Evolutionary conservation across 768 basidiomycete genomes (phyloP).

Genomic region (Favolaschia claudopus): DNA sequence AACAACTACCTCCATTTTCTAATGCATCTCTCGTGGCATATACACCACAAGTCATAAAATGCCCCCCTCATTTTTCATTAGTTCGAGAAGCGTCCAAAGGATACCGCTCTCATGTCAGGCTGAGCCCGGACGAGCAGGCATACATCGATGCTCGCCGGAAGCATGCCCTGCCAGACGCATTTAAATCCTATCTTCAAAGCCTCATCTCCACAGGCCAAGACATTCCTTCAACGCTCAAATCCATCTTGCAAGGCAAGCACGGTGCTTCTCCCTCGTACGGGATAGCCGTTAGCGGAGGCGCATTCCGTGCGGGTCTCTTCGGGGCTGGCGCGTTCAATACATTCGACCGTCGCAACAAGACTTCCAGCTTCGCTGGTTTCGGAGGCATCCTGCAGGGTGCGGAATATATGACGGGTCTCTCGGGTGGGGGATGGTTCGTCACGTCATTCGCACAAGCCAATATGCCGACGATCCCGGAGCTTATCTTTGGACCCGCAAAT

Average conservation of each 20-base stretch:
- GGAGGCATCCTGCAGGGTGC: slow-evolving; percentile 61
- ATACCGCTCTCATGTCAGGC: slow-evolving; percentile 5
- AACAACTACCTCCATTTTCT: slow-evolving; percentile 18
- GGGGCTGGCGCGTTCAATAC: slow-evolving; percentile 56
- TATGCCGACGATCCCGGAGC: slow-evolving; percentile 47
- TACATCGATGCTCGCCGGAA: slow-evolving; percentile 45
- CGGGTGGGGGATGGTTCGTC: slow-evolving; percentile 49
- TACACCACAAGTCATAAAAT: slow-evolving; percentile 8
- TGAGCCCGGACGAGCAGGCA: slow-evolving; percentile 41
- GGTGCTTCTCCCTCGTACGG: slow-evolving; percentile 45
- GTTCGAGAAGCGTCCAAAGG: slow-evolving; percentile 2
- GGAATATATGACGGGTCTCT: slow-evolving; percentile 59
- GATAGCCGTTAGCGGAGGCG: slow-evolving; percentile 63
- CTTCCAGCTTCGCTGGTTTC: slow-evolving; percentile 47
- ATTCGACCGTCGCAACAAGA: slow-evolving; percentile 55
- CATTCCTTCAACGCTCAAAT: slow-evolving; percentile 43
- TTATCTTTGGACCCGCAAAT: slow-evolving; percentile 36
- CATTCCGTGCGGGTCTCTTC: slow-evolving; percentile 60
- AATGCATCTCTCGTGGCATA: slow-evolving; percentile 12
- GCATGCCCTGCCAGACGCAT: slow-evolving; percentile 46
- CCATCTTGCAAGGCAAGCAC: slow-evolving; percentile 32
- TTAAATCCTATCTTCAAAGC: slow-evolving; percentile 46
- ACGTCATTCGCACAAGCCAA: slow-evolving; percentile 49
- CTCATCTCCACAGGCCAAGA: slow-evolving; percentile 37
- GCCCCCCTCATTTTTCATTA: slow-evolving; percentile 2